These are phyloP conservation scores for Cryptococcus sp. DNA, from an alignment of 1,284 basidiomycete genomes.

Conservation along the genomic window DNA sequence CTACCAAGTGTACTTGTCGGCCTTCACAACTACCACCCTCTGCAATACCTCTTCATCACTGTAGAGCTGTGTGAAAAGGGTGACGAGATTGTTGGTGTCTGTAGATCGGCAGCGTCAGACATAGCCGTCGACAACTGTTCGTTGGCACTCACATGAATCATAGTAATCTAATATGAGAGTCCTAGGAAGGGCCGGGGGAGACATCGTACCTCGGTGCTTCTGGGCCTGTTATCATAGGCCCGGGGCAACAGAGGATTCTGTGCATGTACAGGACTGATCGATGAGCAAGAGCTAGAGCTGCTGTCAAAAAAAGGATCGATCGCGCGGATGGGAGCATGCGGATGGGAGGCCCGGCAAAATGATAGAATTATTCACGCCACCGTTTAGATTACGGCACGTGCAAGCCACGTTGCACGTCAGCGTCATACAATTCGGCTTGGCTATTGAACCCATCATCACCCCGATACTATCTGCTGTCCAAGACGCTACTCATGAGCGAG, in stretches of 20 bases:
- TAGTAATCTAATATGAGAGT: slow-evolving; percentile 51
- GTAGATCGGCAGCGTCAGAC: not conserved
- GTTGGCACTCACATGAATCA: slow-evolving; percentile 45
- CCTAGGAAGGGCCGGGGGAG: slow-evolving; percentile 38
- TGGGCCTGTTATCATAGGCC: too few species aligned
- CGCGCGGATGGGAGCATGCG: not conserved
- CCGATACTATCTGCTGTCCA: not conserved
- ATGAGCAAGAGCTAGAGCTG: not conserved
- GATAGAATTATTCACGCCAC: slow-evolving; percentile 2
- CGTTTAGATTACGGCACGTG: slow-evolving; percentile 5
- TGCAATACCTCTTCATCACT: slow-evolving; percentile 42
- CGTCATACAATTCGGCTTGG: not conserved
- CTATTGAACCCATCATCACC: not conserved
- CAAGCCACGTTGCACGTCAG: not conserved
- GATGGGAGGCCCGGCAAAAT: too few species aligned
- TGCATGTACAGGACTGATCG: not conserved
- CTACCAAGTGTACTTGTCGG: slow-evolving; percentile 48
- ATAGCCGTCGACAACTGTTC: not conserved
- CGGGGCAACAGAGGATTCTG: not conserved
- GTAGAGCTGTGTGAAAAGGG: slow-evolving; percentile 48
- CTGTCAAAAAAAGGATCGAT: not conserved
- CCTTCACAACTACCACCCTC: slow-evolving; percentile 49
- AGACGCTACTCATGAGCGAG: not conserved
- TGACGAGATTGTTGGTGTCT: slow-evolving; percentile 52
- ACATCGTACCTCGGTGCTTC: not conserved